Evolutionary conservation across 2,329 filamentous ascomycete genomes (phyloP), one percentile per base, ranked within the genome.

Genomic region (Penicillium sp.): DNA sequence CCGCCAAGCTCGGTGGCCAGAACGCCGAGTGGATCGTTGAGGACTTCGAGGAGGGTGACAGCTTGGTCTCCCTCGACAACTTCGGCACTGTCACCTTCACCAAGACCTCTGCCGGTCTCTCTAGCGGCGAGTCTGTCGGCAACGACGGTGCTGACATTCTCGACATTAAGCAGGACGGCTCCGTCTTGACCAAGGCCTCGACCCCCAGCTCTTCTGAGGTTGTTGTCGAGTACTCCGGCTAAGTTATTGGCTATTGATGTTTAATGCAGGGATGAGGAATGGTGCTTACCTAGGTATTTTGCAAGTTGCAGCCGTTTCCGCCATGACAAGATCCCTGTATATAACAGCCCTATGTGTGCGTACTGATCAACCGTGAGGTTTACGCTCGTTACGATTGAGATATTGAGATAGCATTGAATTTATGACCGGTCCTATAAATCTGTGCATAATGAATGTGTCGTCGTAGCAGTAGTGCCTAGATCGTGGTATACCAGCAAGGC

Each of bases 11-110:
- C 16, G 81, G 78, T 63, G 74, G 82, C 63, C 77, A 78, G 63
- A 84, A 84, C 60, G 83, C 81, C 12, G 83, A 86, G 65, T 86
- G 83, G 82, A 85, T 86, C 63, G 81, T 85, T 14, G 83, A 85
- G 72, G 80, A 82, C 58, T 82, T 79, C 59, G 67, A 75, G 59
- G 61, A 66, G 3, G 68, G 70, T 40, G 59, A 61, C 46, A 60
- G 64, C 2, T 70, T 78, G 52, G 77, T 82, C 5, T 63, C 71
- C 0, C 71, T 82, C 48, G 77, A 73, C 30, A 66, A 81, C 63
- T 82, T 82, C 57, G 75, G 74, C 16, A 73, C 67, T 3, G 73
- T 82, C 16, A 71, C 58, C 18, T 75, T 75, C 56, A 69, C 63
- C 8, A 70, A 70, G 21, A 68, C 67, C 3, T 64, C 65, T 38